Conservation (phyloP, 345 rosid species). For the Boechera divaricarpa region DNA sequence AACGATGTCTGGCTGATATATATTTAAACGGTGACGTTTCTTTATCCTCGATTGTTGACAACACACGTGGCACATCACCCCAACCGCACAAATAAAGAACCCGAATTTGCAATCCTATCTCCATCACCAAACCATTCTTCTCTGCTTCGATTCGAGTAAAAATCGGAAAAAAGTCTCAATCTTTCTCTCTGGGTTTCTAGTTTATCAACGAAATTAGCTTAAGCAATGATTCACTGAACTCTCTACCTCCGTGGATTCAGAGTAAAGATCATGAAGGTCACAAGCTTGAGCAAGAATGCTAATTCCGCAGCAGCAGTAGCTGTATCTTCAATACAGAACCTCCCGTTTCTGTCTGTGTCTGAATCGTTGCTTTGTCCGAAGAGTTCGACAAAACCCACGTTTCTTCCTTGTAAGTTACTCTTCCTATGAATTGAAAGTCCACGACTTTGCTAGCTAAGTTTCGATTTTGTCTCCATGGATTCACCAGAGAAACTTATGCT, state of each 20-base stretch:
- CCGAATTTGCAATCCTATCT: slow-evolving; percentile 38
- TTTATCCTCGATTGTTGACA: not conserved
- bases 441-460: not conserved
- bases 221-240: slow-evolving; percentile 38
- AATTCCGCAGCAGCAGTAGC: not conserved
- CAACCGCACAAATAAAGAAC: slow-evolving; percentile 38
- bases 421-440: not conserved
- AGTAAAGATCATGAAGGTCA: slow-evolving; percentile 31
- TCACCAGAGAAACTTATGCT: slow-evolving; percentile 1
- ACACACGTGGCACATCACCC: slow-evolving; percentile 34
- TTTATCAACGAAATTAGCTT: not conserved
- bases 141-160: slow-evolving; percentile 14
- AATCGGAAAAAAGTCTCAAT: slow-evolving; percentile 24
- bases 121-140: slow-evolving; percentile 35
- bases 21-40: slow-evolving; percentile 9
- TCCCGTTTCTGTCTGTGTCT: slow-evolving; percentile 55
- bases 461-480: not conserved
- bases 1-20: no score
- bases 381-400: slow-evolving; percentile 46
- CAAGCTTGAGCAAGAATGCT: slow-evolving; percentile 29
- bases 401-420: slow-evolving; percentile 57
- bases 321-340: slow-evolving; percentile 53
- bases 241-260: slow-evolving; percentile 17
- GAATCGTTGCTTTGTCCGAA: slow-evolving; percentile 61
- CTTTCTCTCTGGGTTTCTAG: slow-evolving; percentile 28